Percentiles rank a stretch among this genome's conserved stretches.
Conservation (phyloP, 306 rosid species). For the Vigna mungo region DNA sequence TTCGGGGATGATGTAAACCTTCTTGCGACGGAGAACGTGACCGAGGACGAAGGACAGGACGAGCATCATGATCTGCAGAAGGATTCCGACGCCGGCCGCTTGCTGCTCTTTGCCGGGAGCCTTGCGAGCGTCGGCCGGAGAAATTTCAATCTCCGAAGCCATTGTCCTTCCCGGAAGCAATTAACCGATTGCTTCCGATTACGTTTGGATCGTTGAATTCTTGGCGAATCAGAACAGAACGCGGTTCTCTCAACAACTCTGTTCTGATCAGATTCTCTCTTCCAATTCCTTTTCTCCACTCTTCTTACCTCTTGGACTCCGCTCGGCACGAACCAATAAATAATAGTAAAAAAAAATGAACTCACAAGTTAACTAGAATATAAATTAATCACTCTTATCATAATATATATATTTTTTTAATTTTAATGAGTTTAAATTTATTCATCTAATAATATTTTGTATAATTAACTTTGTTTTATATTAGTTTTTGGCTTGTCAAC, state of each 20-base stretch:
- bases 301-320: constrained; percentile 35
- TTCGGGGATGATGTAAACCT: constrained; percentile 87
- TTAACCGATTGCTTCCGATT: constrained; percentile 17
- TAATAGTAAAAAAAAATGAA: no score
- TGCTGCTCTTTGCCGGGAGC: constrained; percentile 94
- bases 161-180: constrained; percentile 43
- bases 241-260: background rate
- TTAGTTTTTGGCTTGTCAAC: no score
- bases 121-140: constrained; percentile 67
- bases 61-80: constrained; percentile 99
- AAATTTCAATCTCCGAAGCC: constrained; percentile 71
- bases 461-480: no score
- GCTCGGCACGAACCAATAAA: constrained; percentile 5
- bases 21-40: constrained; percentile 96
- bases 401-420: no score
- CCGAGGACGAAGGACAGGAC: constrained; percentile 96
- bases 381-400: no score
- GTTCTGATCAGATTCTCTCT: constrained; percentile 14
- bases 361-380: background rate
- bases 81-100: constrained; percentile 99
- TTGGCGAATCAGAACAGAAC: background rate
- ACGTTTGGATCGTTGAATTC: constrained; percentile 26
- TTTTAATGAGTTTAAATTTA: no score
- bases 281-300: constrained; percentile 21
- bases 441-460: no score